Evolutionary conservation across 352 stramenopile species (phyloP).

Genomic region (Phytophthora crassamura): DNA sequence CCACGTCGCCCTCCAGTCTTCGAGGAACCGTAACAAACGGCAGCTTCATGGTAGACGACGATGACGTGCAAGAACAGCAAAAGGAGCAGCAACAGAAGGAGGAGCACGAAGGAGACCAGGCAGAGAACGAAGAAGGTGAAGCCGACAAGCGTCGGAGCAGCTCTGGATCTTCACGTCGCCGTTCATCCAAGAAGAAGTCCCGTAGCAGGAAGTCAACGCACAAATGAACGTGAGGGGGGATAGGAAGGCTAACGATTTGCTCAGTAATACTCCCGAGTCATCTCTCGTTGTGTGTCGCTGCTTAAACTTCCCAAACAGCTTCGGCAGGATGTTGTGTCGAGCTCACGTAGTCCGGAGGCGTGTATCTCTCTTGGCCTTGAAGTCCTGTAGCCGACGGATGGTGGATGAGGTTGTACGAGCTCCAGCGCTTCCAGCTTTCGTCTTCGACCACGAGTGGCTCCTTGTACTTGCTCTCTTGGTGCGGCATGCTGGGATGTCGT

Average conservation of each 20-base stretch:
- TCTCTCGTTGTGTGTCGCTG: not conserved
- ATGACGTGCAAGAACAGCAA: slow-evolving; percentile 16
- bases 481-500: slow-evolving; percentile 16
- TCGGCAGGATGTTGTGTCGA: slow-evolving; percentile 50
- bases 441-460: slow-evolving; percentile 83
- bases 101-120: slow-evolving; percentile 18
- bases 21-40: slow-evolving; percentile 8
- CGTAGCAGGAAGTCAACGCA: slow-evolving; percentile 19
- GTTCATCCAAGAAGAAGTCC: slow-evolving; percentile 35
- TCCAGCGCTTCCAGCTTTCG: slow-evolving; percentile 85
- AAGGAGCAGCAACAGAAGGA: slow-evolving; percentile 25
- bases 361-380: slow-evolving; percentile 45
- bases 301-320: slow-evolving; percentile 80
- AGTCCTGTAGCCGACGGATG: slow-evolving; percentile 35
- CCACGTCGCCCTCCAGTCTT: slow-evolving; percentile 14
- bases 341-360: slow-evolving; percentile 61
- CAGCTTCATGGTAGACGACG: slow-evolving; percentile 33
- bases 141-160: slow-evolving; percentile 12
- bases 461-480: slow-evolving; percentile 26
- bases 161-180: slow-evolving; percentile 15
- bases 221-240: slow-evolving; percentile 9
- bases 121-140: slow-evolving; percentile 1
- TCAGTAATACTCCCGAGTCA: no score
- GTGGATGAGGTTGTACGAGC: slow-evolving; percentile 80
- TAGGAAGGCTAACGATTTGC: not conserved